phyloP scores from a whole-genome alignment of 2,329 filamentous ascomycete genomes.

The Ceratocystis eucalypticola region DNA sequence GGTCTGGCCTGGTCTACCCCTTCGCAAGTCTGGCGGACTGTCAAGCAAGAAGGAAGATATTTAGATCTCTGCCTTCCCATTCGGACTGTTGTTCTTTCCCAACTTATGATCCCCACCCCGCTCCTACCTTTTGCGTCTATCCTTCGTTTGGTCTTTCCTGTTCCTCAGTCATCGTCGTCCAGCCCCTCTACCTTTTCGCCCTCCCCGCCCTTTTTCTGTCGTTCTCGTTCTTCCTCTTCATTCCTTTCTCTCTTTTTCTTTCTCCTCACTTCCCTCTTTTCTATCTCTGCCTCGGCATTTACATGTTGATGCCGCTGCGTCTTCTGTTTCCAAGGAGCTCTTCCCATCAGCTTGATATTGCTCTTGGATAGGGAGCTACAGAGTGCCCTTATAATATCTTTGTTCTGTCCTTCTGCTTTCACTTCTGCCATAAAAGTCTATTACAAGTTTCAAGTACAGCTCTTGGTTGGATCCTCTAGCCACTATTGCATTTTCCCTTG shows the following conservation, averaged over 20 bases:
- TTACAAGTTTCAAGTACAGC: background rate
- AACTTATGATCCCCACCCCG: background rate
- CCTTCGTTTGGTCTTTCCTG: conserved; percentile 1
- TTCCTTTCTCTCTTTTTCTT: background rate
- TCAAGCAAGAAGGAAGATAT: background rate
- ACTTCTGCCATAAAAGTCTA: background rate
- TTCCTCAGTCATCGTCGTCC: background rate
- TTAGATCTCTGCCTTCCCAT: background rate
- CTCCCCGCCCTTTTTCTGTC: background rate
- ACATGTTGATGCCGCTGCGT: background rate
- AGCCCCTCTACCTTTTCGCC: background rate
- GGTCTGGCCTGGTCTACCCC: too few species aligned
- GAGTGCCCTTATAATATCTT: background rate
- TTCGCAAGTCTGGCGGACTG: too few species aligned
- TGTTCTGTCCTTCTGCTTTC: background rate
- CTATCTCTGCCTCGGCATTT: background rate
- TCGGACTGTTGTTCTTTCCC: background rate
- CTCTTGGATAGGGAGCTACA: background rate
- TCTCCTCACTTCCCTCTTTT: background rate
- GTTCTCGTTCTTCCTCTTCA: background rate
- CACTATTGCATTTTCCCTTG: background rate
- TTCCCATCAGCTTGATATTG: background rate
- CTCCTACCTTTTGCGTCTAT: background rate
- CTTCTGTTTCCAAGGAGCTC: background rate
- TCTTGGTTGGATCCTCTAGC: background rate